Percentiles rank a stretch among this genome's conserved stretches.
phyloP scores from a whole-genome alignment of 164 flowering plant species.

The Cinnamomum chago region DNA sequence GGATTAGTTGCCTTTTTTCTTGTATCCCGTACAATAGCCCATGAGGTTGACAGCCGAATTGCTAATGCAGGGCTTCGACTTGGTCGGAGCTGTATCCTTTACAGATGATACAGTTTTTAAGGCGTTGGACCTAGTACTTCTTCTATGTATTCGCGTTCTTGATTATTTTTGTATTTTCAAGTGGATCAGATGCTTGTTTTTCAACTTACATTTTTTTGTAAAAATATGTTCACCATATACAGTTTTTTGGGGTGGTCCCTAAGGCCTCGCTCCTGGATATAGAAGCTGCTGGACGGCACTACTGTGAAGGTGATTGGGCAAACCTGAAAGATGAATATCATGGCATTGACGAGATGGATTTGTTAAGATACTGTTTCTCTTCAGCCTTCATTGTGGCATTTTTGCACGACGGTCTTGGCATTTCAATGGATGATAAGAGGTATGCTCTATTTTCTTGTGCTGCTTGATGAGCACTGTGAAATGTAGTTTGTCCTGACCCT shows the following conservation, averaged over 20 bases:
- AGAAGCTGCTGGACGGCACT: constrained; percentile 37
- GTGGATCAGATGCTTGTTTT: neutral
- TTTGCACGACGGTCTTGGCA: constrained; percentile 43
- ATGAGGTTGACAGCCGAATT: no score
- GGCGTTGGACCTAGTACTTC: no score
- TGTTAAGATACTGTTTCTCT: constrained; percentile 47
- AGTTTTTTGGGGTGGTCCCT: constrained; percentile 46
- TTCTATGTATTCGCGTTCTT: neutral
- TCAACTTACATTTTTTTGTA: neutral
- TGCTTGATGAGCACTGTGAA: neutral
- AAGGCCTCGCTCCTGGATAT: constrained; percentile 37
- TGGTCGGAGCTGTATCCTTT: no score
- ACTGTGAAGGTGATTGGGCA: constrained; percentile 45
- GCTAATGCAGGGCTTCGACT: no score
- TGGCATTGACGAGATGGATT: constrained; percentile 29
- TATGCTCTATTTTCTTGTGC: constrained; percentile 6
- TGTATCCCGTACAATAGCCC: no score
- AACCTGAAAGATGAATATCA: constrained; percentile 27
- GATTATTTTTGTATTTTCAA: neutral
- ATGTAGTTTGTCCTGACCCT: neutral
- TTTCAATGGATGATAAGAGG: constrained; percentile 40
- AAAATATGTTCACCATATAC: constrained; percentile 4
- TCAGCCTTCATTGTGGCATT: constrained; percentile 47
- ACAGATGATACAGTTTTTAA: no score
- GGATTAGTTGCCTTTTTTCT: no score